Base-by-base conservation (phyloP, 139 green algal species). In the Ettlia oleoabundans region DNA sequence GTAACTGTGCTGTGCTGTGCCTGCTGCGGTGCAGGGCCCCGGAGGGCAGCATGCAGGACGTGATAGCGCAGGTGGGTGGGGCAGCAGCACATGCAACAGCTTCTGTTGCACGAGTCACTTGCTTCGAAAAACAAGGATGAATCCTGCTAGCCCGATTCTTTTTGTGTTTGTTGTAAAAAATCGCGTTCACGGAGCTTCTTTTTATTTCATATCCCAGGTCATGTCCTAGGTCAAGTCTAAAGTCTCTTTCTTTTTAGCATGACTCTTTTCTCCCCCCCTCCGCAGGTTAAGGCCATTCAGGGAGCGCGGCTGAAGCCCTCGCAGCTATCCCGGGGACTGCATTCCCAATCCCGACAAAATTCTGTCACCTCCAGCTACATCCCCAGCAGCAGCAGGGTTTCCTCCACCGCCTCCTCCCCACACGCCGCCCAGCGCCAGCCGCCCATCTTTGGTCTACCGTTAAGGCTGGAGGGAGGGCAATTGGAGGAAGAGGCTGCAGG, bases 231-330 rank as follows among this genome's bases (percentile, higher is more conserved):
- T n/a, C n/a, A n/a, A n/a, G n/a, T n/a, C n/a, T n/a, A n/a, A n/a
- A n/a, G n/a, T n/a, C n/a, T n/a, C n/a, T n/a, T n/a, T n/a, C n/a
- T n/a, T n/a, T n/a, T n/a, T n/a, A n/a, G n/a, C n/a, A n/a, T n/a
- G n/a, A n/a, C n/a, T n/a, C n/a, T n/a, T n/a, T n/a, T n/a, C n/a
- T n/a, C n/a, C n/a, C n/a, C n/a, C n/a, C n/a, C n/a, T n/a, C 33
- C 58, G 1, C 58, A 81, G 61, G 40, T 69, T 33, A 0, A 52
- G 66, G 66, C 78, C 6, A 47, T 84, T 18, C 65, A 76, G 37
- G 37, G 35, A 6, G 65, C 78, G 15, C 35, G 78, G 26, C 66
- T 84, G 66, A 24, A 35, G 15, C 78, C 78, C 65, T 84, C 78
- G 26, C 78, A 78, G 35, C 58, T 82, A 24, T 28, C 42, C 2